Conservation (phyloP, 1,284 basidiomycete genomes). For the Malassezia sp. region DNA sequence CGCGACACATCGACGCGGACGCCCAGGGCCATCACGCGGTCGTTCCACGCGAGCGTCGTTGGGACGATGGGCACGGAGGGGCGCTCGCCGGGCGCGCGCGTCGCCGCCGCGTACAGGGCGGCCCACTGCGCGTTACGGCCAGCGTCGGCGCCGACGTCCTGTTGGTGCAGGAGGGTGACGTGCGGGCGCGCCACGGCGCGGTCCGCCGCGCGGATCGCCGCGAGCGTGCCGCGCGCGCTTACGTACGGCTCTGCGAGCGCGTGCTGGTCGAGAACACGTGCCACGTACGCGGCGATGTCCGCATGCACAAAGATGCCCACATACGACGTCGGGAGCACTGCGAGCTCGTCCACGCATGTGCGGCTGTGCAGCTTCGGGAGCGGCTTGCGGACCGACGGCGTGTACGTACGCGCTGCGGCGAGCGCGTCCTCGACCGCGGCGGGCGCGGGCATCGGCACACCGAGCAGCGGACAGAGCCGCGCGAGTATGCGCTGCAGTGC, state of each 20-base stretch:
- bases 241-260: not conserved
- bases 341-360: conserved; percentile 11
- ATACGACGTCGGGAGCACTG: conserved; percentile 20
- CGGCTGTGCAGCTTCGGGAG: conserved; percentile 12
- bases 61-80: conserved; percentile 56
- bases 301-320: conserved; percentile 29
- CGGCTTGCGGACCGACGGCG: conserved; percentile 6
- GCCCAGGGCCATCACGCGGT: conserved; percentile 60
- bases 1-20: conserved; percentile 6
- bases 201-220: conserved; percentile 36
- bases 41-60: conserved; percentile 62
- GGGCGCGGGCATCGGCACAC: conserved; percentile 13
- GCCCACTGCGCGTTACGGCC: conserved; percentile 29
- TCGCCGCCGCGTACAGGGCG: conserved; percentile 19
- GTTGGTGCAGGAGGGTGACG: conserved; percentile 67
- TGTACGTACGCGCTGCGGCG: not conserved
- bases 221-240: conserved; percentile 13
- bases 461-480: conserved; percentile 13
- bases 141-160: not conserved
- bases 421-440: conserved; percentile 16
- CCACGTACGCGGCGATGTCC: conserved; percentile 10
- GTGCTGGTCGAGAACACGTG: conserved; percentile 7
- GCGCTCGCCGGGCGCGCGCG: conserved; percentile 23
- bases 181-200: conserved; percentile 61
- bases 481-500: conserved; percentile 16